Evolutionary conservation across 2,329 filamentous ascomycete species (phyloP).

Genomic region (Akanthomyces muscarius): DNA sequence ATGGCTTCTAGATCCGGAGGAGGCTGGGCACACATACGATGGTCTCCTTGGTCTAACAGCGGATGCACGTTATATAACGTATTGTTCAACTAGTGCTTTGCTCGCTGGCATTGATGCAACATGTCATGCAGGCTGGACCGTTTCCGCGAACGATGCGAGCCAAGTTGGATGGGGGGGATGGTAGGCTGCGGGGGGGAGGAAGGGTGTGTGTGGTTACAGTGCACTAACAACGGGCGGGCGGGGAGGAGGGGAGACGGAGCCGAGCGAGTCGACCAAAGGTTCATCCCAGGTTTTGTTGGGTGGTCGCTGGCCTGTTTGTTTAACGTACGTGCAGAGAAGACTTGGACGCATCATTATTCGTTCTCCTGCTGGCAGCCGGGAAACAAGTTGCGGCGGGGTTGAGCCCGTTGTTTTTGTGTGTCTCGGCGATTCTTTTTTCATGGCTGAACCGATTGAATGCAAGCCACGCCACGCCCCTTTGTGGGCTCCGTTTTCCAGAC

Average conservation of each 20-base stretch:
- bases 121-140: background rate
- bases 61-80: background rate
- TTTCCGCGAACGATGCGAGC: background rate
- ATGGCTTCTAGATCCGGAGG: background rate
- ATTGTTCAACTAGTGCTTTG: background rate
- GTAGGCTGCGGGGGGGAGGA: background rate
- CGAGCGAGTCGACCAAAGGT: background rate
- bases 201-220: background rate
- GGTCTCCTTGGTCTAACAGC: background rate
- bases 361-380: too few relatives aligned
- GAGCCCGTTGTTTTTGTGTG: background rate
- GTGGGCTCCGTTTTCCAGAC: background rate
- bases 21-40: background rate
- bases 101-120: background rate
- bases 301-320: too few relatives aligned
- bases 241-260: background rate
- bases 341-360: too few relatives aligned
- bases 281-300: background rate
- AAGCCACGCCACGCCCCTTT: conserved; percentile 1
- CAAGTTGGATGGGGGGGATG: background rate
- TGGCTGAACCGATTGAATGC: background rate
- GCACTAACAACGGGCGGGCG: background rate
- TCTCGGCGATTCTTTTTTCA: conserved; percentile 5
- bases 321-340: too few relatives aligned
- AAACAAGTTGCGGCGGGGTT: background rate